Percentiles rank a stretch among this genome's conserved stretches.
Conservation (phyloP, 139 green algal genomes). For the Volvox africanus region DNA sequence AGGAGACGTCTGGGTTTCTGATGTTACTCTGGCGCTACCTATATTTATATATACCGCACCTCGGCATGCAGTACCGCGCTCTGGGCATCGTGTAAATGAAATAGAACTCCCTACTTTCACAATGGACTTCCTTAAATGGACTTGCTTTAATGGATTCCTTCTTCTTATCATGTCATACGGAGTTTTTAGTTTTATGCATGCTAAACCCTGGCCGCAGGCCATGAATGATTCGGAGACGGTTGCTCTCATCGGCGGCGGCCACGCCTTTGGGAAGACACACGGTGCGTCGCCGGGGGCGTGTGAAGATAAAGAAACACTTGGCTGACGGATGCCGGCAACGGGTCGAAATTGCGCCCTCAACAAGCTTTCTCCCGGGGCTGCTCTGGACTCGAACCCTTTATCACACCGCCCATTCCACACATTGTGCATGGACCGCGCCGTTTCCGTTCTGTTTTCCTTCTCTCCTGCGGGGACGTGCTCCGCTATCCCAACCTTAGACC, state of each 20-base stretch:
- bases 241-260: constrained; percentile 65
- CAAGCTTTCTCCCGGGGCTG: no score
- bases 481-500: not conserved
- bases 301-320: no score
- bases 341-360: no score
- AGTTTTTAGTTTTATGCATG: no score
- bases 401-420: no score
- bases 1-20: no score
- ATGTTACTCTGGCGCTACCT: no score
- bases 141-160: not conserved
- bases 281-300: constrained; percentile 1
- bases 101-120: not conserved
- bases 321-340: no score
- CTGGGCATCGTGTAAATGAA: not conserved
- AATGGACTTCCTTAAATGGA: not conserved
- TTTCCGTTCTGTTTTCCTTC: not conserved
- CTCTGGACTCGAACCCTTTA: no score
- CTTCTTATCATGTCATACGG: not conserved
- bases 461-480: not conserved
- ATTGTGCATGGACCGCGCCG: not conserved
- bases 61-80: no score
- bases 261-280: constrained; percentile 65
- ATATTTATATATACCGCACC: no score
- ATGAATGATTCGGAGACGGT: constrained; percentile 69
- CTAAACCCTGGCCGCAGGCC: constrained; percentile 16